phyloP scores from a whole-genome alignment of 1,284 basidiomycete genomes.

The Boletus sp. region DNA sequence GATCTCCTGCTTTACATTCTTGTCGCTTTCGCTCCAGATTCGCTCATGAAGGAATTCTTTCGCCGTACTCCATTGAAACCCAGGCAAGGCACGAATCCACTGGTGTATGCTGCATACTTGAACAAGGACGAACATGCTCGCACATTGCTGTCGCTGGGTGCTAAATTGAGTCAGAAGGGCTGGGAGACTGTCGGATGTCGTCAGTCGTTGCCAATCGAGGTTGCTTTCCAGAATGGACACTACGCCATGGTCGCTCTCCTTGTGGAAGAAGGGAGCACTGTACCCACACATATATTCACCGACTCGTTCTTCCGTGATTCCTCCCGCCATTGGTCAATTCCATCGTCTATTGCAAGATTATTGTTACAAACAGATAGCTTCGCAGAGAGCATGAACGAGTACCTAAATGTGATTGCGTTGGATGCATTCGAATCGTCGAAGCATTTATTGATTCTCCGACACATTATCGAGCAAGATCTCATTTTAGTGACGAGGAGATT shows the following conservation, averaged over 20 bases:
- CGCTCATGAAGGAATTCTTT: neutral
- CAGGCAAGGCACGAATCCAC: slow-evolving; percentile 5
- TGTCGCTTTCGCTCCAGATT: slow-evolving; percentile 2
- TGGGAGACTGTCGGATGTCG: neutral
- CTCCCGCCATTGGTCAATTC: neutral
- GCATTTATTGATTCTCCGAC: neutral
- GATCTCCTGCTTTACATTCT: slow-evolving; percentile 4
- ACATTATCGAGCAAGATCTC: neutral
- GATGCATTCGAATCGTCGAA: no score
- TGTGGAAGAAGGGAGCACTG: neutral
- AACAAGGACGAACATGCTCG: neutral
- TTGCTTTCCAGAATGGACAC: neutral
- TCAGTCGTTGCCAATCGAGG: slow-evolving; percentile 3
- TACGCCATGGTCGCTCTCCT: neutral
- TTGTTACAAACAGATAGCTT: neutral
- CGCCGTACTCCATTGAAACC: neutral
- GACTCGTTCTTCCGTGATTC: neutral
- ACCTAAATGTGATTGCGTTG: no score
- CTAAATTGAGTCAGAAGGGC: neutral
- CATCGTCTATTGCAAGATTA: neutral
- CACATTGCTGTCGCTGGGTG: neutral
- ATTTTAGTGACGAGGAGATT: neutral
- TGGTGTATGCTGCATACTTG: slow-evolving; percentile 5
- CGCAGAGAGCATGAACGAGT: neutral
- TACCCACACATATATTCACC: slow-evolving; percentile 4